Conservation (phyloP, 805 yeast species). For the Yarrowia osloensis region DNA sequence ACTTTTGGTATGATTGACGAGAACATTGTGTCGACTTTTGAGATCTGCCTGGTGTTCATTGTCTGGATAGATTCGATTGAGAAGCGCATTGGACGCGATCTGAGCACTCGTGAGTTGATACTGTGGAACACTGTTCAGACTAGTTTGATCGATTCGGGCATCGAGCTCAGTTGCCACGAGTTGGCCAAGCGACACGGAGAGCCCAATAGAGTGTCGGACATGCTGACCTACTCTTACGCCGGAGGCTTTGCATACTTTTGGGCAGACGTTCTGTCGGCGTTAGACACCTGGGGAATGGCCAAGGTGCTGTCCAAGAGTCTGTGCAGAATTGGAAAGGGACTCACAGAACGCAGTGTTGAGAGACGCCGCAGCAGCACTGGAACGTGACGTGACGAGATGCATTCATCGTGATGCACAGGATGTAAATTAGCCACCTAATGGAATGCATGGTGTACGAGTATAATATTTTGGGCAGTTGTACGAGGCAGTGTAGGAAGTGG, state of each 20-base stretch:
- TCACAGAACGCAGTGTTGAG: slow-evolving; percentile 15
- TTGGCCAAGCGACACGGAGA: slow-evolving; percentile 24
- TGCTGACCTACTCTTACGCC: slow-evolving; percentile 20
- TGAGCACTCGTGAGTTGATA: slow-evolving; percentile 32
- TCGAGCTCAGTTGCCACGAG: slow-evolving; percentile 26
- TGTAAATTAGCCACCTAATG: slow-evolving; percentile 18
- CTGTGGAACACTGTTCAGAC: slow-evolving; percentile 36
- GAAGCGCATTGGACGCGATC: slow-evolving; percentile 31
- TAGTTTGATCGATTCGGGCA: slow-evolving; percentile 34
- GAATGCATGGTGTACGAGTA: slow-evolving; percentile 1
- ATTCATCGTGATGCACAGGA: background rate
- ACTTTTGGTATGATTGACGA: slow-evolving; percentile 35
- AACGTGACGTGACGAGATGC: background rate
- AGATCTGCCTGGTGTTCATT: slow-evolving; percentile 37
- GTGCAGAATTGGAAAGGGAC: slow-evolving; percentile 24
- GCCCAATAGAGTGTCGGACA: background rate
- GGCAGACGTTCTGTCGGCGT: slow-evolving; percentile 38
- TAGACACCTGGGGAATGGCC: slow-evolving; percentile 39
- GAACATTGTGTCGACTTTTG: slow-evolving; percentile 36
- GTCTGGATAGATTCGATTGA: slow-evolving; percentile 41
- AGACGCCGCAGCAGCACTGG: slow-evolving; percentile 23
- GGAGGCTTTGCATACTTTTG: slow-evolving; percentile 38
- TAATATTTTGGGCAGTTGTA: too few species aligned
- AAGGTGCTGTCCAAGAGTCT: slow-evolving; percentile 35
- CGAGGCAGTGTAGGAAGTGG: too few species aligned